Conservation (phyloP, 2,329 filamentous ascomycete species). For the Neonectria ditissima region DNA sequence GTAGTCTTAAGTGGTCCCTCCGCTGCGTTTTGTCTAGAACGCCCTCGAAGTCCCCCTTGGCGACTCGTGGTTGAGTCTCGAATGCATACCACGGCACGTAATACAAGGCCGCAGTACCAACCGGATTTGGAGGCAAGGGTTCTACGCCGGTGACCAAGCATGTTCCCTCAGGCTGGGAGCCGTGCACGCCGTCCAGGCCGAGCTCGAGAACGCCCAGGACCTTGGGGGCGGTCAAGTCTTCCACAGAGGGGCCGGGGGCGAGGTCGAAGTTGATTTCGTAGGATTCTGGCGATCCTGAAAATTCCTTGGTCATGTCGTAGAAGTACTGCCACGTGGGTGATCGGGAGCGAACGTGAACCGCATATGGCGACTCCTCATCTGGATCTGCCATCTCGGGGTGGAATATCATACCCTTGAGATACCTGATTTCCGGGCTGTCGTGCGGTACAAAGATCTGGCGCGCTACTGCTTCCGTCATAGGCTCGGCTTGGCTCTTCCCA, state of each 20-base stretch:
- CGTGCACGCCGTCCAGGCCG: slow-evolving; percentile 27
- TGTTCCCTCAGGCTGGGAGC: slow-evolving; percentile 16
- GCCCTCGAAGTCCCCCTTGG: slow-evolving; percentile 31
- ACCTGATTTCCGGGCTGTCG: slow-evolving; percentile 28
- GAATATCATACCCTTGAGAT: slow-evolving; percentile 44
- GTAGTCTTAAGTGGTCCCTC: slow-evolving; percentile 25
- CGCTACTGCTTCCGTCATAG: slow-evolving; percentile 31
- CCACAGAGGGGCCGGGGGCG: slow-evolving; percentile 35
- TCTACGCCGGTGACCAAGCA: slow-evolving; percentile 44
- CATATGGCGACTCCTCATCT: slow-evolving; percentile 2
- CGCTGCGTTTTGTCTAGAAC: slow-evolving; percentile 35
- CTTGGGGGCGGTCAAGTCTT: slow-evolving; percentile 30
- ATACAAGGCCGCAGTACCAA: slow-evolving; percentile 45
- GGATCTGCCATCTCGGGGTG: slow-evolving; percentile 35
- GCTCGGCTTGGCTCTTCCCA: slow-evolving; percentile 10
- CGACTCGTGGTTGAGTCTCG: slow-evolving; percentile 35
- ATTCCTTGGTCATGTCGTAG: slow-evolving; percentile 27
- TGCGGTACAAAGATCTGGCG: slow-evolving; percentile 44
- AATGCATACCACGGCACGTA: slow-evolving; percentile 46
- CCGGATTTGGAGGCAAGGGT: slow-evolving; percentile 41
- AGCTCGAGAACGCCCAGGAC: slow-evolving; percentile 44
- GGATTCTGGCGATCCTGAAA: slow-evolving; percentile 25
- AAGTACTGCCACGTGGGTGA: slow-evolving; percentile 46
- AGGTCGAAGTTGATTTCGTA: slow-evolving; percentile 46
- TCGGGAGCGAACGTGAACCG: slow-evolving; percentile 38